Evolutionary conservation across 2,329 filamentous ascomycete genomes (phyloP).

Genomic region (Camptophora hylomeconis): DNA sequence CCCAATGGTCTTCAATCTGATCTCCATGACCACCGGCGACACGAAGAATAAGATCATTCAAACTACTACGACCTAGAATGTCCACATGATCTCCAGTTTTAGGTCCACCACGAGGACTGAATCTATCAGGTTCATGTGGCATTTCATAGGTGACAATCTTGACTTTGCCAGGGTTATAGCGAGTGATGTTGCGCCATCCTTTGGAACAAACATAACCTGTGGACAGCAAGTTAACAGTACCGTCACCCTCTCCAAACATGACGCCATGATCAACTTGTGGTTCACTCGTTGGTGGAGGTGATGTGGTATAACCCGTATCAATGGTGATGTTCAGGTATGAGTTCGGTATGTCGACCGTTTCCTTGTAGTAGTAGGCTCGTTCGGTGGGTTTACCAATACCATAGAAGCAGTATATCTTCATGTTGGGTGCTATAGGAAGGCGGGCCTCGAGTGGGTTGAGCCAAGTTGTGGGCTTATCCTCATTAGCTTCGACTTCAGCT

Average conservation of each 20-base stretch:
- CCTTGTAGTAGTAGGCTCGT: conserved; percentile 79
- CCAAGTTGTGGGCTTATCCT: conserved; percentile 71
- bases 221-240: conserved; percentile 85
- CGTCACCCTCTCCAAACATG: conserved; percentile 90
- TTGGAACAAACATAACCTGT: conserved; percentile 94
- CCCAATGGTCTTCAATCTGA: conserved; percentile 60
- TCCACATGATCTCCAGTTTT: conserved; percentile 88
- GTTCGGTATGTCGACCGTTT: conserved; percentile 35
- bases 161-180: conserved; percentile 78
- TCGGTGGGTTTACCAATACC: conserved; percentile 88
- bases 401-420: conserved; percentile 98
- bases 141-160: conserved; percentile 85
- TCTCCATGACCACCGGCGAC: conserved; percentile 78
- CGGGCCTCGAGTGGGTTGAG: conserved; percentile 90
- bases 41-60: conserved; percentile 81
- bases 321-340: conserved; percentile 57
- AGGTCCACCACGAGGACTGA: conserved; percentile 62
- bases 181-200: conserved; percentile 73
- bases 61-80: conserved; percentile 72
- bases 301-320: conserved; percentile 45
- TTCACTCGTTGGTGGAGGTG: conserved; percentile 18
- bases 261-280: conserved; percentile 63
- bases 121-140: conserved; percentile 88
- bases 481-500: conserved; percentile 69
- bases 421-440: conserved; percentile 69